phyloP scores from a whole-genome alignment of 2,329 filamentous ascomycete species.

The Monosporascus sp. region DNA sequence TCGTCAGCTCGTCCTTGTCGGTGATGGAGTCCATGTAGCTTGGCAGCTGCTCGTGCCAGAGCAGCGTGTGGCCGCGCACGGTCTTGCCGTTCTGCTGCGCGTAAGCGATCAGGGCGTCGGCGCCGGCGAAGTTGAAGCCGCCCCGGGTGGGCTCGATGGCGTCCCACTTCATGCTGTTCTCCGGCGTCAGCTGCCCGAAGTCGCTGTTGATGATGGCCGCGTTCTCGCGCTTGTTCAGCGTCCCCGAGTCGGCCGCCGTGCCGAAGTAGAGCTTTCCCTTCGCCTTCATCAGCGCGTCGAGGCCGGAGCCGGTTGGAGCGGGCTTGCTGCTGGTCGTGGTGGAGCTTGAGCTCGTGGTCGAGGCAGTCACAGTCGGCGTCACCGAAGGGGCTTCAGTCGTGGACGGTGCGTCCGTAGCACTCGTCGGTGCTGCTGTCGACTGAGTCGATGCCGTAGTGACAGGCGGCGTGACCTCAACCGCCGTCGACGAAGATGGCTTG shows the following conservation, averaged over 20 bases:
- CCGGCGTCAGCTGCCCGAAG: conserved; percentile 18
- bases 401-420: background rate
- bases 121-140: conserved; percentile 50
- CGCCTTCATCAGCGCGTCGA: conserved; percentile 17
- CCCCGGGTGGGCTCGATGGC: conserved; percentile 49
- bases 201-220: conserved; percentile 11
- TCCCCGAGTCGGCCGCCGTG: conserved; percentile 12
- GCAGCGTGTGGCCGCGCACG: conserved; percentile 51
- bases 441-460: background rate
- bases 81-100: conserved; percentile 35
- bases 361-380: conserved; percentile 3
- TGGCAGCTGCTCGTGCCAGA: conserved; percentile 45
- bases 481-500: conserved; percentile 2
- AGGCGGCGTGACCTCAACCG: background rate
- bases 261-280: conserved; percentile 20
- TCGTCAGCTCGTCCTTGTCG: conserved; percentile 34
- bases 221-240: conserved; percentile 6
- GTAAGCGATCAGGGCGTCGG: conserved; percentile 40
- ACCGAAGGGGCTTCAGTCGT: conserved; percentile 2
- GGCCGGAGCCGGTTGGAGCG: background rate
- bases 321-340: background rate
- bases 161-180: conserved; percentile 50
- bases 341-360: background rate
- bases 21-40: conserved; percentile 35
- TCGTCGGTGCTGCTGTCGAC: background rate